Base-by-base conservation (phyloP, 179 eudicot genomes). In the Corrigiola litoralis region DNA sequence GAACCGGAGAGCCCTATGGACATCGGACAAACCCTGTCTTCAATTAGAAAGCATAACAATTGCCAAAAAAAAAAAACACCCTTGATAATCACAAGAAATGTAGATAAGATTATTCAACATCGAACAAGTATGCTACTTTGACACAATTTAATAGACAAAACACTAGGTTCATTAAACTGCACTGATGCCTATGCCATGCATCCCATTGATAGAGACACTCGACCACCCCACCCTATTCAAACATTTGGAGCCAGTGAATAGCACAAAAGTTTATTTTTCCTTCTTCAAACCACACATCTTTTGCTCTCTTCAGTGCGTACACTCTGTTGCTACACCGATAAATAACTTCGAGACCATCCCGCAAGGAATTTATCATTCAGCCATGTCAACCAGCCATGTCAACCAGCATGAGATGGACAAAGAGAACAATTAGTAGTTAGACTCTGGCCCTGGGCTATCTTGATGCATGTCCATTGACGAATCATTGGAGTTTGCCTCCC, bases 401-500 rank as follows among this genome's bases (percentile, higher is more conserved):
- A n/a, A n/a, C n/a, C n/a, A 37, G 27, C 37, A 49, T 31, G 62
- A n/a, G 66, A 28, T 52, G 65, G 42, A 27, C 48, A 11, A 24
- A 51, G 34, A 60, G 40, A 36, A 20, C 52, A 42, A 58, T 86
- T 77, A 84, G 69, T 74, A 80, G 72, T 81, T 76, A 72, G 90
- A 77, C 56, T 87, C 88, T 29, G 79, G 87, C 42, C 79, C 77
- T 17, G 96, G 90, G 72, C 90, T 89, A 68, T 88, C 92, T 47
- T 87, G 76, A 67, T 89, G 90, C 95, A 91, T 88, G 66, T 90
- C 95, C 97, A 90, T 87, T 32, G 86, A 79, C 9, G 89, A 79
- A 66, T 87, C 97, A 20, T 79, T 82, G 51, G 92, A 80, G 66
- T 80, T 84, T 1, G 82, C 49, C 48, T 87, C 86, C 70, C 82